Evolutionary conservation across 2,329 filamentous ascomycete genomes (phyloP), one percentile per base, ranked within the genome.

Genomic region (Bipolaris oryzae): DNA sequence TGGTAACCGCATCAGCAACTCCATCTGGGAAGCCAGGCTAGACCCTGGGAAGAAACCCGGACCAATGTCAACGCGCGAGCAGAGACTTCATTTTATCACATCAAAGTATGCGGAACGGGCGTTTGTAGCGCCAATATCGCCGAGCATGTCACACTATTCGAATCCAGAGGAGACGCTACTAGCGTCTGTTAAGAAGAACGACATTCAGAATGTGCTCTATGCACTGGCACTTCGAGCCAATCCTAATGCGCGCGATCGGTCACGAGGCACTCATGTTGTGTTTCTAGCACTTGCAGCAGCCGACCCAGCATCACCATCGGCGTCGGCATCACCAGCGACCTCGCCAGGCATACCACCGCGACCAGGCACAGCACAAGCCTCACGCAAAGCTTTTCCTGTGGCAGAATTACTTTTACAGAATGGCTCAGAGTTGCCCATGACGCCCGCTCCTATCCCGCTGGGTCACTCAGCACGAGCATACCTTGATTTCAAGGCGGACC

Each of bases 331-430:
- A 5, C 74, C 80, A 6, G 76, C 80, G 35, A 73, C 74, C 28
- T 76, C 79, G 13, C 79, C 81, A 1, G 73, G 78, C 18, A 76
- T 77, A 18, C 78, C 45, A 73, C 81, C 34, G 64, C 81, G 68
- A 25, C 66, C 69, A 21, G 55, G 63, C 71, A 84, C 70, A 46
- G 78, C 75, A 5, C 76, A 55, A 76, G 76, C 67, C 28, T 18
- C 44, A 9, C 71, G 79, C 34, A 81, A 80, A 67, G 66, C 93
- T 0, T 99, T 99, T 73, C 88, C 95, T 0, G 83, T 98, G 39
- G 95, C 95, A 13, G 95, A 99, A 75, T 80, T 99, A 57, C 83
- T 99, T 13, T 82, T 96, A 13, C 96, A 98, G 68, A 98, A 99
- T 70, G 95, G 95, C 15, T 93, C 93, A 3, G 90, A 96, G 60